Base-by-base conservation (phyloP, 768 basidiomycete species). In the Royoungia palumana region DNA sequence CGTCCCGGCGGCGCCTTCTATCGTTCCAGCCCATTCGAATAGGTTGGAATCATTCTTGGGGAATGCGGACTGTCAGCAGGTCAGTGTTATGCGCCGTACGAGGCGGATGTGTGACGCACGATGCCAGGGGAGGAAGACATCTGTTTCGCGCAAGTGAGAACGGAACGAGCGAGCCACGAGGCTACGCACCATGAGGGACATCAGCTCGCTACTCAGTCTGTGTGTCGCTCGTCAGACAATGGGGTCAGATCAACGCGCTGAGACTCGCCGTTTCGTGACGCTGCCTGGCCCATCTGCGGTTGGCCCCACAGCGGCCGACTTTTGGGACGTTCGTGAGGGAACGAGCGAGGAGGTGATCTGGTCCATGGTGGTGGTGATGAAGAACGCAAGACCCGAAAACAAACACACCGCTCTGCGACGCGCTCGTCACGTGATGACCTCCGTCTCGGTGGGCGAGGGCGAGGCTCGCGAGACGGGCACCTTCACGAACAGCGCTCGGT, bases 61-160 rank as follows among this genome's bases (percentile, higher is more conserved):
- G 66, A 93, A 94, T 7, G 92, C 92, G 41, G 91, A 91, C 90
- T 92, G 57, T 6, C 8, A 20, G 49, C 14, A 22, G 19, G 14
- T 49, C n/a, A 50, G 37, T 32, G 27, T 41, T 24, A 19, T 21
- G 35, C 37, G 1, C 28, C 17, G 45, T 17, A 22, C 21, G 4
- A 9, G 34, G 28, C 12, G 24, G 25, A 27, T 14, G 19, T 17
- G 27, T 6, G 24, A 74, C 87, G 61, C 50, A 93, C 89, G 58
- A 91, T 89, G 49, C 89, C 90, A 39, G 89, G 85, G n/a, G 88
- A 87, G 36, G 87, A 81, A 49, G 89, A 86, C 89, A 91, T 91
- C 89, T 92, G 50, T 56, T 13, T 34, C 24, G 44, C 30, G 45
- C 42, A n/a, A 57, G 34, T 60, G 42, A 50, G 51, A 28, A 35